Conservation (phyloP, 164 flowering plant genomes). For the Saururus chinensis region DNA sequence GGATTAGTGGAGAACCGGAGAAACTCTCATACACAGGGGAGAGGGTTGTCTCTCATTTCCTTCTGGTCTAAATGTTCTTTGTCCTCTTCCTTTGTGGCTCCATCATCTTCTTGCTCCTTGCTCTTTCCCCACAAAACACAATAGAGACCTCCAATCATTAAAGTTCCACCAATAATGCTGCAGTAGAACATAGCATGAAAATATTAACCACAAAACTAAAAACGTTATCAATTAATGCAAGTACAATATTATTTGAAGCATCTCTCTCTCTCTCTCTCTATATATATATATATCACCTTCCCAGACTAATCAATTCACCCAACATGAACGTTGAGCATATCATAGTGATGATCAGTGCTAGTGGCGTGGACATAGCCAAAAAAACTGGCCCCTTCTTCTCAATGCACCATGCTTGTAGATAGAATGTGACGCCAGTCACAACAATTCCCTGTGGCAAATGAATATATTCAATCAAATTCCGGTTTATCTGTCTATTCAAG, state of each 20-base stretch:
- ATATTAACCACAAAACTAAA: too few species aligned
- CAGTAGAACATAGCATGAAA: background rate
- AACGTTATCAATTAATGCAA: too few species aligned
- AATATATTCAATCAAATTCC: background rate
- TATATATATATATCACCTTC: too few species aligned
- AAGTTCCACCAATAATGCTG: conserved; percentile 14
- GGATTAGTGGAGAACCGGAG: too few species aligned
- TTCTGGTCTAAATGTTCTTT: too few species aligned
- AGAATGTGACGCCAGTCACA: conserved; percentile 55
- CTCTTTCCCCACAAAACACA: conserved; percentile 12
- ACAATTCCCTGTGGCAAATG: conserved; percentile 50
- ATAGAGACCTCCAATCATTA: conserved; percentile 16
- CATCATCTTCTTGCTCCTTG: conserved; percentile 1
- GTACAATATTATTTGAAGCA: too few species aligned
- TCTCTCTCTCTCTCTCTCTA: too few species aligned
- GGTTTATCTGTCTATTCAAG: too few species aligned
- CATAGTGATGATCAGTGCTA: conserved; percentile 41
- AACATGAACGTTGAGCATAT: conserved; percentile 37
- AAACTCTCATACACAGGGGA: too few species aligned
- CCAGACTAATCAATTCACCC: conserved; percentile 43
- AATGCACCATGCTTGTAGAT: conserved; percentile 63
- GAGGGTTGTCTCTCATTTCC: too few species aligned
- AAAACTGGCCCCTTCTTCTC: conserved; percentile 80
- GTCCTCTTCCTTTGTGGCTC: too few species aligned
- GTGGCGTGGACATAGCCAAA: conserved; percentile 56